Base-by-base conservation (phyloP, 140 eudicot species). In the Senecio squalidus region DNA sequence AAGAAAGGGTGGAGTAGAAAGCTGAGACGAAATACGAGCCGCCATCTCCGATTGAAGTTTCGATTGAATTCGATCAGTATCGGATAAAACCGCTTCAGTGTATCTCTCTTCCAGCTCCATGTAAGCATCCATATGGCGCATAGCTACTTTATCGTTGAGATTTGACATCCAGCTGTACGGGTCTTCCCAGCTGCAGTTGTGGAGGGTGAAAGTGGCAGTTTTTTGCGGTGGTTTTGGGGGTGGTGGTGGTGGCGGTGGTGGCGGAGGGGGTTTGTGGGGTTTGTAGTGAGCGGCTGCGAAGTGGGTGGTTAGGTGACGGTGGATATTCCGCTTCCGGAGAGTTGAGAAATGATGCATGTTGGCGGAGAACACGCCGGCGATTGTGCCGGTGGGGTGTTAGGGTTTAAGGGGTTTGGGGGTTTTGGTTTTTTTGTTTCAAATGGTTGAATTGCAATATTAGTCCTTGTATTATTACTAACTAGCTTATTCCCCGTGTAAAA, bases 31-130 rank as follows among this genome's bases (percentile, higher is more conserved):
- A 49, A 91, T 61, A 24, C 98, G 88, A 28, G 98, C 79, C 46
- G 92, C 96, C 83, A 91, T 91, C 67, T 91, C 96, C 5, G 86
- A 70, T 48, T 78, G 94, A 43, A 91, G 88, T 39, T 86, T 91
- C 29, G 95, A 79, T 56, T 81, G 94, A n/a, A 86, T 62, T 18
- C 83, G 83, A 21, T 71, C 80, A 21, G 94, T 76, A 55, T 76
- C 94, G 55, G 78, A 59, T 84, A 86, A 74, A 44, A 86, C 95
- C n/a, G 95, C 96, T 63, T 91, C 96, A 6, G 86, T 81, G 70
- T 91, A 90, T 80, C 86, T 90, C 65, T 90, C 95, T 56, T 86
- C 97, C 68, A 80, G 97, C 58, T 90, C 97, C 91, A 90, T 83
- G 73, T 80, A 83, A 14, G 78, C 77, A 61, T 86, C 95, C 95